Percentiles rank a stretch among this genome's conserved stretches.
These are phyloP conservation scores for Heracleum sosnowskyi DNA, from an alignment of 129 eudicot genomes.

Conservation along the genomic window DNA sequence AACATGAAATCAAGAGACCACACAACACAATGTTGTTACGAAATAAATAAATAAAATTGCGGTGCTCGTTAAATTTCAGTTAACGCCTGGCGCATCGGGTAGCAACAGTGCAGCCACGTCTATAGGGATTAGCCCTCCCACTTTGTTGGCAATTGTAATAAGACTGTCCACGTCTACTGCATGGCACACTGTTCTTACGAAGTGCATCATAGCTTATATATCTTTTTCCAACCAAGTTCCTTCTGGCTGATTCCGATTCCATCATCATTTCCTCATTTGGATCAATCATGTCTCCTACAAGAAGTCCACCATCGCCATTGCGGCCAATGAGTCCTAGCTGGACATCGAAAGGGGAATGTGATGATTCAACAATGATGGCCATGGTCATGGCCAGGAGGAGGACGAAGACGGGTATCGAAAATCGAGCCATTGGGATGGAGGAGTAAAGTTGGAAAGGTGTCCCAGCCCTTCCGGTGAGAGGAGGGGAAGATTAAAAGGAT, in stretches of 20 bases:
- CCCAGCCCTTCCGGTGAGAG: conserved; percentile 1
- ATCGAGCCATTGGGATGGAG: background rate
- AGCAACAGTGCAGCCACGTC: conserved; percentile 5
- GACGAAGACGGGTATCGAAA: background rate
- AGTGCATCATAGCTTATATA: conserved; percentile 2
- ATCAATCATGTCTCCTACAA: background rate
- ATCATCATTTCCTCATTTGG: background rate
- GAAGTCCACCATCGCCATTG: background rate
- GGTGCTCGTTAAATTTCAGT: background rate
- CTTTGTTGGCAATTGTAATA: background rate
- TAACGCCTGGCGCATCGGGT: conserved; percentile 5
- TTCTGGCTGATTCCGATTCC: background rate
- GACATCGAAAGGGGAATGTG: background rate
- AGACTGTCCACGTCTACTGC: background rate
- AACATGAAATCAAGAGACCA: background rate
- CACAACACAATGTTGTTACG: background rate
- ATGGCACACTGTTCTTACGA: background rate
- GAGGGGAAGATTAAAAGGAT: background rate
- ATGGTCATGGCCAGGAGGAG: background rate
- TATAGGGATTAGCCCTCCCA: background rate
- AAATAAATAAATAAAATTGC: background rate
- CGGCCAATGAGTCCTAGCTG: background rate
- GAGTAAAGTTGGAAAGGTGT: background rate
- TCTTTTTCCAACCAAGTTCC: background rate
- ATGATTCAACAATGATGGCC: background rate